Conservation (phyloP, 2,329 filamentous ascomycete species). For the Calonectria henricotiae region DNA sequence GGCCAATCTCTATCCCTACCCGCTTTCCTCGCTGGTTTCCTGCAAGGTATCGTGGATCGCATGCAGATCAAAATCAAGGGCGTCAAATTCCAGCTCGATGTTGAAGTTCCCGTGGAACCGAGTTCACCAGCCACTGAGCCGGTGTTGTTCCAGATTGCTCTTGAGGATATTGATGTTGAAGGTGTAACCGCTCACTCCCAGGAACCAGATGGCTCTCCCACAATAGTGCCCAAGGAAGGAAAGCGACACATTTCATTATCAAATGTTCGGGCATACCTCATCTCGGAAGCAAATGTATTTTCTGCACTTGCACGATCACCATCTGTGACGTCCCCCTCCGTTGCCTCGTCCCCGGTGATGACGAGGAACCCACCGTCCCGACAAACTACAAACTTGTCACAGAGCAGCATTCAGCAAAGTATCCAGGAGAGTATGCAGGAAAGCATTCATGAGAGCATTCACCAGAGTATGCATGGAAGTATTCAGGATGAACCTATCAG, state of each 20-base stretch:
- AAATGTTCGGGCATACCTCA: constrained; percentile 75
- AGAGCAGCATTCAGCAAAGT: constrained; percentile 50
- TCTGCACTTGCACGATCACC: constrained; percentile 73
- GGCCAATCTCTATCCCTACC: constrained; percentile 81
- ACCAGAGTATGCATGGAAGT: neutral
- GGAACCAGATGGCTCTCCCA: constrained; percentile 54
- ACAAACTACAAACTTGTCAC: constrained; percentile 53
- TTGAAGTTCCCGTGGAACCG: constrained; percentile 70
- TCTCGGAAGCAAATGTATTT: constrained; percentile 79
- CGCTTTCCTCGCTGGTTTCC: constrained; percentile 78
- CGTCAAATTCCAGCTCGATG: constrained; percentile 78
- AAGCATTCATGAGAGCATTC: constrained; percentile 12
- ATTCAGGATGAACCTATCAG: constrained; percentile 40
- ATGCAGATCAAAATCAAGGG: constrained; percentile 77
- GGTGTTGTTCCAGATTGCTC: constrained; percentile 76
- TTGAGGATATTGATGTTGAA: constrained; percentile 78
- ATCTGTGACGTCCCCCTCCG: constrained; percentile 64
- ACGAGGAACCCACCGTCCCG: constrained; percentile 58
- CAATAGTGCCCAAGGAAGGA: constrained; percentile 70
- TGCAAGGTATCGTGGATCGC: constrained; percentile 83
- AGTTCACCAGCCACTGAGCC: constrained; percentile 66
- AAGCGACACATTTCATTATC: constrained; percentile 78
- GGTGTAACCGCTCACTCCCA: constrained; percentile 70
- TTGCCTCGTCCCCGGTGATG: constrained; percentile 69
- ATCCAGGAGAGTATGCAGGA: constrained; percentile 20